A percentile compares a stretch with the other conserved stretches of the same genome.
phyloP scores from a whole-genome alignment of 1,139 yeast species.

The Debaryomycetaceae sp. region DNA sequence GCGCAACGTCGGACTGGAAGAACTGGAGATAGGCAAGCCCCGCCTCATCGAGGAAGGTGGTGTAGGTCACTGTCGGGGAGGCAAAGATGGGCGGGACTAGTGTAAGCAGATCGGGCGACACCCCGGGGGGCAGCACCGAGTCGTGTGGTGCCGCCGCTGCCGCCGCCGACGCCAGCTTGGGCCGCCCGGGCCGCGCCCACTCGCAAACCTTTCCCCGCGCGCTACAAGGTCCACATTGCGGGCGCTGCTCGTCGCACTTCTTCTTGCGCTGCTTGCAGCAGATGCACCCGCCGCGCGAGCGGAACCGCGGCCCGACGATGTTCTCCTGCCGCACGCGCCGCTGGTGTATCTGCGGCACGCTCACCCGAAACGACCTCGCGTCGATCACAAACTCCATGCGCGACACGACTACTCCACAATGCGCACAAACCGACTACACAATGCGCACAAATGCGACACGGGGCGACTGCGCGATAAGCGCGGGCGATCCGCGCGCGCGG shows the following conservation, averaged over 20 bases:
- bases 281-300: constrained; percentile 7
- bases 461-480: too few relatives aligned
- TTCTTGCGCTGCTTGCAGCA: constrained; percentile 10
- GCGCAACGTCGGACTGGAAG: constrained; percentile 18
- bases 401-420: too few relatives aligned
- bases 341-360: constrained; percentile 1
- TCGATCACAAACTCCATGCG: constrained; percentile 4
- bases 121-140: neutral
- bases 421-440: too few relatives aligned
- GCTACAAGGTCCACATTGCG: constrained; percentile 22
- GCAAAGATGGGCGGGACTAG: neutral
- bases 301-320: constrained; percentile 6
- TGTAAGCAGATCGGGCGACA: neutral
- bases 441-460: too few relatives aligned
- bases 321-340: constrained; percentile 5
- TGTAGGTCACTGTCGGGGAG: constrained; percentile 5
- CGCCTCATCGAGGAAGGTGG: constrained; percentile 8
- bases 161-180: constrained; percentile 2
- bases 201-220: constrained; percentile 18
- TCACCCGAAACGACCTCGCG: constrained; percentile 4
- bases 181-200: constrained; percentile 9
- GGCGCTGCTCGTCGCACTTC: constrained; percentile 27
- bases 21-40: constrained; percentile 7
- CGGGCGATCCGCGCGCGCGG: too few relatives aligned
- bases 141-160: neutral